These are phyloP conservation scores for Glaciozyma antarctica DNA, from an alignment of 768 basidiomycete genomes.

Conservation along the genomic window DNA sequence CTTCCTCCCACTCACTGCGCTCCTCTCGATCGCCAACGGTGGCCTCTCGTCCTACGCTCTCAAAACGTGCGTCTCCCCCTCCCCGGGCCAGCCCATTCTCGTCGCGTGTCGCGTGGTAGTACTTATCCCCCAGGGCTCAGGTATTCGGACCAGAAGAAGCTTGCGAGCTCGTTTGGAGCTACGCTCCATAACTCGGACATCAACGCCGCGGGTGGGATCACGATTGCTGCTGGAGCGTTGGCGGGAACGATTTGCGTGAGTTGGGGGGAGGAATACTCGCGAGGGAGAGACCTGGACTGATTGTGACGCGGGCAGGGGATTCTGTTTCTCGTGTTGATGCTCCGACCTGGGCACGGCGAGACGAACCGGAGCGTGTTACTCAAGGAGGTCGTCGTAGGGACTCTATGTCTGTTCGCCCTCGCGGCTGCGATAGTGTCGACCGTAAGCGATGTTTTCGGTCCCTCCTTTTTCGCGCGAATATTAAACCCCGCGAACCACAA, in stretches of 20 bases:
- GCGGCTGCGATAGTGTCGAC: not conserved
- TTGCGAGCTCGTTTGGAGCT: not conserved
- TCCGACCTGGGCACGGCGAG: not conserved
- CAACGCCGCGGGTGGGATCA: not conserved
- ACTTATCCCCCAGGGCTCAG: not conserved
- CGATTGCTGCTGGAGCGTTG: not conserved
- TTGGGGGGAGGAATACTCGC: too few species aligned
- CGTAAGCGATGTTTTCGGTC: not conserved
- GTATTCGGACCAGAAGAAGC: not conserved
- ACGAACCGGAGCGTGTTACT: not conserved
- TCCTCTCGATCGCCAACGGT: slow-evolving; percentile 1
- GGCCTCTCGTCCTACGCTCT: not conserved
- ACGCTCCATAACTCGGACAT: not conserved
- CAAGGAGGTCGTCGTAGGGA: not conserved
- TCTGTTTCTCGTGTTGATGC: not conserved
- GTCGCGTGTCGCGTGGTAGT: not conserved
- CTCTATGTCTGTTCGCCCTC: not conserved
- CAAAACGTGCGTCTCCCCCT: slow-evolving; percentile 8
- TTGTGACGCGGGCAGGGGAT: not conserved
- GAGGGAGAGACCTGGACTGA: not conserved
- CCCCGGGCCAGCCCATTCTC: slow-evolving; percentile 8
- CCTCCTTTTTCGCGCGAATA: too few species aligned
- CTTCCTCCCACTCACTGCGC: slow-evolving; percentile 10
- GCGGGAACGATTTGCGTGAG: not conserved
- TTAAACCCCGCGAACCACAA: too few species aligned